Percentiles rank a stretch among this genome's conserved stretches.
Conservation (phyloP, 495 filamentous ascomycete genomes). For the Penicillium coprophilum region DNA sequence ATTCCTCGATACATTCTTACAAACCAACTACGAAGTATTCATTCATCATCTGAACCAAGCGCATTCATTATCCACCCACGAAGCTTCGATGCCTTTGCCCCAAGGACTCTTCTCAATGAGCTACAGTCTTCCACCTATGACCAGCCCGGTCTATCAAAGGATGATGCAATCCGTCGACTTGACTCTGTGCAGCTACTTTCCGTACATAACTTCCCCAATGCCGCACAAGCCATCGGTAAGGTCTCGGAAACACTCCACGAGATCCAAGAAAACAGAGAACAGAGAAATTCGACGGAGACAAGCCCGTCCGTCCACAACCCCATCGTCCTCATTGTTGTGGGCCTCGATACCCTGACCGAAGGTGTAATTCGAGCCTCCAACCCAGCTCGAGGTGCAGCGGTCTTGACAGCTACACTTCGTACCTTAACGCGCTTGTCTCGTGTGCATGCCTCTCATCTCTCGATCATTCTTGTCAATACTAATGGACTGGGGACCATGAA, state of each 20-base stretch:
- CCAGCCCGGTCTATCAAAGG: conserved; percentile 25
- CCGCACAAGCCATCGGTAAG: conserved; percentile 36
- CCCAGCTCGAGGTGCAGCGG: conserved; percentile 38
- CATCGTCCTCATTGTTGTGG: conserved; percentile 36
- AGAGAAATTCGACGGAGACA: neutral
- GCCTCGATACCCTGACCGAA: conserved; percentile 44
- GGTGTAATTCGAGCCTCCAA: conserved; percentile 43
- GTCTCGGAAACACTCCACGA: conserved; percentile 32
- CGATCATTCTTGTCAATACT: conserved; percentile 43
- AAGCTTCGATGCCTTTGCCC: conserved; percentile 77
- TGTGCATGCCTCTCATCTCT: conserved; percentile 28
- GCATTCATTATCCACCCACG: conserved; percentile 63
- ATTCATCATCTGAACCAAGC: conserved; percentile 19
- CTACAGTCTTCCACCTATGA: conserved; percentile 21
- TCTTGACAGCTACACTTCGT: conserved; percentile 35
- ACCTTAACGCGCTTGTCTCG: conserved; percentile 38
- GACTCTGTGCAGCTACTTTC: conserved; percentile 43
- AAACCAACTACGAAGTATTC: conserved; percentile 9
- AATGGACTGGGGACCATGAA: conserved; percentile 32
- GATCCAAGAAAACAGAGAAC: conserved; percentile 15
- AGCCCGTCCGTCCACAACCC: neutral
- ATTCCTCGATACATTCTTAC: conserved; percentile 21
- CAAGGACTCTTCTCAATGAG: conserved; percentile 62
- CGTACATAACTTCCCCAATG: conserved; percentile 36
- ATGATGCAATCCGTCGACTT: conserved; percentile 36